phyloP scores from a whole-genome alignment of 805 yeast genomes.

The Metschnikowia continentalis region DNA sequence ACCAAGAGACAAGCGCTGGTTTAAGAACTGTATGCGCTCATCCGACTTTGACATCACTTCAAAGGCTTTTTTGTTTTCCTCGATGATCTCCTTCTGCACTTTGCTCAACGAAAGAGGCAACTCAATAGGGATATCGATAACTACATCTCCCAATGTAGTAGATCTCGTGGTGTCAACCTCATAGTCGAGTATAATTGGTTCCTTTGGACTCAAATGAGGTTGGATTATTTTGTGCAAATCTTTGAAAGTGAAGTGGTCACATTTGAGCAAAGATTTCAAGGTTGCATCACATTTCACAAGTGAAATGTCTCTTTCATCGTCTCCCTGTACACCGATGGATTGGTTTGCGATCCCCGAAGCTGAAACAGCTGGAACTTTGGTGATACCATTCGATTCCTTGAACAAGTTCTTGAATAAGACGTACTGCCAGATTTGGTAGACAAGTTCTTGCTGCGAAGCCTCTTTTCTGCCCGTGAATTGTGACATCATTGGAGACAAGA shows the following conservation, averaged over 20 bases:
- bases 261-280: slow-evolving; percentile 42
- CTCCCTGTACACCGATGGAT: slow-evolving; percentile 17
- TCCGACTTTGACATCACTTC: slow-evolving; percentile 43
- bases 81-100: slow-evolving; percentile 36
- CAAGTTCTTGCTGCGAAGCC: slow-evolving; percentile 81
- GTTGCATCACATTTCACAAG: slow-evolving; percentile 42
- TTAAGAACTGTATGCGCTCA: slow-evolving; percentile 38
- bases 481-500: slow-evolving; percentile 60
- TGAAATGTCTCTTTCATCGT: slow-evolving; percentile 31
- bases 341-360: slow-evolving; percentile 19
- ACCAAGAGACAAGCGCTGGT: slow-evolving; percentile 44
- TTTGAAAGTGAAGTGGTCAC: slow-evolving; percentile 58
- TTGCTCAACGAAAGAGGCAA: slow-evolving; percentile 35
- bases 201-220: slow-evolving; percentile 71
- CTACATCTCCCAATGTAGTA: slow-evolving; percentile 74
- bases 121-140: slow-evolving; percentile 61
- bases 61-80: slow-evolving; percentile 36
- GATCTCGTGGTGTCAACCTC: slow-evolving; percentile 72
- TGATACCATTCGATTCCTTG: slow-evolving; percentile 25
- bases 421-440: slow-evolving; percentile 77
- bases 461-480: slow-evolving; percentile 71
- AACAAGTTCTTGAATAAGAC: slow-evolving; percentile 60
- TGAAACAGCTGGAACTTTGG: slow-evolving; percentile 38
- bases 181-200: slow-evolving; percentile 76
- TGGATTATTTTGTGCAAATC: slow-evolving; percentile 67